Evolutionary conservation across 139 green algal species (phyloP), one percentile per base, ranked within the genome.

Genomic region (Edaphochlamys debaryana): DNA sequence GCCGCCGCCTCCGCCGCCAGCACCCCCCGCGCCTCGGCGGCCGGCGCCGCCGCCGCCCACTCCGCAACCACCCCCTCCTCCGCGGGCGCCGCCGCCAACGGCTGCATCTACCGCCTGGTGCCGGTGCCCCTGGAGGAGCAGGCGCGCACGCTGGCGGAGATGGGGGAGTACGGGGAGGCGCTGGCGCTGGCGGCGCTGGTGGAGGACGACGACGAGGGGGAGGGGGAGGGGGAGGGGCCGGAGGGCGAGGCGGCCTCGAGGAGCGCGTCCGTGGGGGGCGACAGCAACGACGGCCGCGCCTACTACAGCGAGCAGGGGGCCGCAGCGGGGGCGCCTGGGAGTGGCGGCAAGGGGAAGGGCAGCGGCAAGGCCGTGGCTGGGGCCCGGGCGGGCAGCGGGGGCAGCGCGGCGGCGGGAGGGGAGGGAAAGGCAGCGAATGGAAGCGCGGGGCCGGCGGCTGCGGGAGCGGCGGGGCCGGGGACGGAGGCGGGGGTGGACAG

Each of bases 131-230:
- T 93, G 60, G 76, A 81, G 50, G 58, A 76, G 63, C 94, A 97
- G 83, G 92, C 95, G 0, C 34, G 67, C 64, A 82, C 88, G 67
- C 86, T 98, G 67, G 92, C 93, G 6, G 71, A 69, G 30, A 34
- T 79, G 7, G 90, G 89, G 0, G 92, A 95, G 52, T 95, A 93
- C 75, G 63, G 87, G 38, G 94, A 94, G 70, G 94, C 94, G 1
- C 86, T 98, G 40, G 85, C 87, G 11, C 73, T 98, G 56, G 85
- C 82, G 8, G 84, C 82, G 22, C 64, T 91, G 1, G 52, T 95
- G 45, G 62, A 40, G 3, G 84, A 85, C 17, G 82, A 58, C 2
- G 52, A 82, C 6, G 36, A 38, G 30, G 54, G 7, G 45, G 48
- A 1, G 0, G 79, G 58, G 52, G 74, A 37, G 25, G 56, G 23